Percentiles rank a stretch among this genome's conserved stretches.
These are phyloP conservation scores for Cutaneotrichosporon sp. DNA, from an alignment of 1,284 basidiomycete genomes.

Conservation along the genomic window DNA sequence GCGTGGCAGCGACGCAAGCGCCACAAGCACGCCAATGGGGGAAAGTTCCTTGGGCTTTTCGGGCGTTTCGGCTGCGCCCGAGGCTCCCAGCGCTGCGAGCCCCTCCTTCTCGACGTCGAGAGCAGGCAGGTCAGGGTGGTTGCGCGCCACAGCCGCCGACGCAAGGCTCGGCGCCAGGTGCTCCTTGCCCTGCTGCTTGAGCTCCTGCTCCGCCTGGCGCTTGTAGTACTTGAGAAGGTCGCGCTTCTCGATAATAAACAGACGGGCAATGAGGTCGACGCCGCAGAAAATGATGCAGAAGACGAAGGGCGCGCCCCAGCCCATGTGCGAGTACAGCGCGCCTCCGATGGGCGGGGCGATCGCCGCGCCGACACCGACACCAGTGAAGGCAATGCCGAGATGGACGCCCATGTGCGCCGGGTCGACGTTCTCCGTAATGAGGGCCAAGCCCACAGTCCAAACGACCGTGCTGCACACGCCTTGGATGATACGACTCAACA, in stretches of 20 bases:
- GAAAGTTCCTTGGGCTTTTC: slow-evolving; percentile 25
- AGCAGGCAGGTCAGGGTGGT: no score
- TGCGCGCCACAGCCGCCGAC: background rate
- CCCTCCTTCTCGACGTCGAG: no score
- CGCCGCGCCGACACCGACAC: slow-evolving; percentile 57
- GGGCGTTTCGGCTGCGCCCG: no score
- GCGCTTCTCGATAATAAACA: slow-evolving; percentile 50
- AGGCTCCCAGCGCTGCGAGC: no score
- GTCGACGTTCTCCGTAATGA: slow-evolving; percentile 60
- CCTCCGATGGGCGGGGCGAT: slow-evolving; percentile 62
- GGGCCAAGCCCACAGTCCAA: slow-evolving; percentile 54
- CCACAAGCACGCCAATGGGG: slow-evolving; percentile 50
- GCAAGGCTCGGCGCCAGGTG: background rate
- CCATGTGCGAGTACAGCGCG: slow-evolving; percentile 60
- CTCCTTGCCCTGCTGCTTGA: background rate
- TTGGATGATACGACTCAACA: slow-evolving; percentile 63
- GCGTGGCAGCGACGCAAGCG: slow-evolving; percentile 55
- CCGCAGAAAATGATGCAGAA: slow-evolving; percentile 59
- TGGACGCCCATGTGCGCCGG: slow-evolving; percentile 60
- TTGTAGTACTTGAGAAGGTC: slow-evolving; percentile 2
- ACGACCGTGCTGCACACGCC: slow-evolving; percentile 67
- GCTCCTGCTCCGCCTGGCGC: background rate
- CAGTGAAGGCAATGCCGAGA: slow-evolving; percentile 66
- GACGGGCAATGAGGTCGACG: slow-evolving; percentile 57
- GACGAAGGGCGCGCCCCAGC: slow-evolving; percentile 68